Evolutionary conservation across 2,329 filamentous ascomycete genomes (phyloP).

Genomic region (Sporothrix dimorphospora): DNA sequence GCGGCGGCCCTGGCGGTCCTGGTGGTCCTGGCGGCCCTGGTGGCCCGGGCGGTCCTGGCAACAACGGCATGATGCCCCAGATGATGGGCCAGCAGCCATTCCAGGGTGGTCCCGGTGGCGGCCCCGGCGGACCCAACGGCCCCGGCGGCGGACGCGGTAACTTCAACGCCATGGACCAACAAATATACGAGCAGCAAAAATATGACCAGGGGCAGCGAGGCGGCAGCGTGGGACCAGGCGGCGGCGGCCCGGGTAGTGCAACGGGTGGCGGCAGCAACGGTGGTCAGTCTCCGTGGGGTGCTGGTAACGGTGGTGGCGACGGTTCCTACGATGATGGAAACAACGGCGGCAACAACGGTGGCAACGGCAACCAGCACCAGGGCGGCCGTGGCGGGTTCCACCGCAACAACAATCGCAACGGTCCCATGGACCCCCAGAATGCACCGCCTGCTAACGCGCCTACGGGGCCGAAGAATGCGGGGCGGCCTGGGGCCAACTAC

Average conservation of each 20-base stretch:
- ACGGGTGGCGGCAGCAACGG: constrained; percentile 39
- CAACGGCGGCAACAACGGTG: constrained; percentile 51
- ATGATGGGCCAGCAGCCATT: constrained; percentile 47
- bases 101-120: constrained; percentile 8
- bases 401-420: constrained; percentile 35
- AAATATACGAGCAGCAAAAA: constrained; percentile 77
- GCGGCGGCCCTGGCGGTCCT: constrained; percentile 37
- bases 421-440: constrained; percentile 56
- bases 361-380: constrained; percentile 44
- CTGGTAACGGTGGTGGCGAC: constrained; percentile 19
- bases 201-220: constrained; percentile 66
- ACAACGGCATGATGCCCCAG: constrained; percentile 59
- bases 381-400: constrained; percentile 45
- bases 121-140: constrained; percentile 6
- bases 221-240: constrained; percentile 34
- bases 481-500: constrained; percentile 89
- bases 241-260: constrained; percentile 37
- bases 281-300: constrained; percentile 38
- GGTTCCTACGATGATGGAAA: constrained; percentile 91
- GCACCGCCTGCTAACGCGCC: constrained; percentile 80
- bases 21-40: constrained; percentile 34
- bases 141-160: constrained; percentile 39
- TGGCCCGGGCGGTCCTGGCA: constrained; percentile 42
- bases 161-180: constrained; percentile 72
- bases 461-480: constrained; percentile 94